Evolutionary conservation across 192 early-diverging fungal genomes (phyloP).

Genomic region (Phycomyces blakesleeanus): DNA sequence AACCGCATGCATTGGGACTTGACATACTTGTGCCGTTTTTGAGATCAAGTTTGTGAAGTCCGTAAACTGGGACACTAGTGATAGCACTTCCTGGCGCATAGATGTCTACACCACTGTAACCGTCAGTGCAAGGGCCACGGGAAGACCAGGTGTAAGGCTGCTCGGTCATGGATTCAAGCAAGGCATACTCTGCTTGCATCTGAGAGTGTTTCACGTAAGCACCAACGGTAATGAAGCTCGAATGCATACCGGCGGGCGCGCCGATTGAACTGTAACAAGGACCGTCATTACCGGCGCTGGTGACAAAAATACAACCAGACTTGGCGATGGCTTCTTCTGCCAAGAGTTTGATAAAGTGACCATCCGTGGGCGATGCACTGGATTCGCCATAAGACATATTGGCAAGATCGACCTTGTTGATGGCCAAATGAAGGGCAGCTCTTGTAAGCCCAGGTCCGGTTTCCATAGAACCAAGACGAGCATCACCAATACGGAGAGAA

Average conservation of each 20-base stretch:
- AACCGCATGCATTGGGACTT: constrained; percentile 85
- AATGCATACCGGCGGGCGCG: constrained; percentile 75
- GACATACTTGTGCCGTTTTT: constrained; percentile 97
- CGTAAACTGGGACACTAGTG: constrained; percentile 84
- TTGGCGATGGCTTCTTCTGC: constrained; percentile 81
- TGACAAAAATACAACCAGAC: constrained; percentile 79
- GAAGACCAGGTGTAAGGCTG: constrained; percentile 85
- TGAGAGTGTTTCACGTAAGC: constrained; percentile 83
- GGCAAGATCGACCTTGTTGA: constrained; percentile 65
- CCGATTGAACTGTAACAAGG: constrained; percentile 83
- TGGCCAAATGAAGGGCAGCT: constrained; percentile 70
- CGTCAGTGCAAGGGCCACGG: constrained; percentile 83
- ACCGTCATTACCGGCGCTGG: constrained; percentile 90
- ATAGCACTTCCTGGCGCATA: constrained; percentile 92
- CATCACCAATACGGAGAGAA: constrained; percentile 91
- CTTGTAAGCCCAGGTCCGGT: constrained; percentile 79
- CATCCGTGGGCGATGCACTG: constrained; percentile 61
- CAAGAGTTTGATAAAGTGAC: constrained; percentile 80
- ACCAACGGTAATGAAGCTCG: constrained; percentile 85
- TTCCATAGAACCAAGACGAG: constrained; percentile 63
- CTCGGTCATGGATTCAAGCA: constrained; percentile 77
- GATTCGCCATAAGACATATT: constrained; percentile 92
- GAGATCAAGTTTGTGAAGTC: constrained; percentile 59
- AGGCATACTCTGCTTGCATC: constrained; percentile 82
- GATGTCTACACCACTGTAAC: constrained; percentile 75